A percentile compares a stretch with the other conserved stretches of the same genome.
Evolutionary conservation across 1,139 yeast species (phyloP).

Genomic region (Taiozyma sp.): DNA sequence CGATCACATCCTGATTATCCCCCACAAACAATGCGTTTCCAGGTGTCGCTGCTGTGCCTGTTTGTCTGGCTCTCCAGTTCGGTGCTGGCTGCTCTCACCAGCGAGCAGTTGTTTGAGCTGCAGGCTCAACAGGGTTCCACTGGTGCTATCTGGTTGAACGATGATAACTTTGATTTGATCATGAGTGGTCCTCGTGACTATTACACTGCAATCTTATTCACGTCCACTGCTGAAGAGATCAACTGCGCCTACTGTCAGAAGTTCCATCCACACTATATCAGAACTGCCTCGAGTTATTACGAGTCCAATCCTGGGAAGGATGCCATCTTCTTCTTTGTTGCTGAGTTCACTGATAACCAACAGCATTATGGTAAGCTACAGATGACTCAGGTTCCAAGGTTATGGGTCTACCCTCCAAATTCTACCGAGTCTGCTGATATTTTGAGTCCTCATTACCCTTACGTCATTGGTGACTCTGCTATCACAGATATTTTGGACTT

Average conservation of each 20-base stretch:
- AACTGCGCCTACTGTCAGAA: conserved; percentile 39
- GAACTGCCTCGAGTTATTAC: conserved; percentile 41
- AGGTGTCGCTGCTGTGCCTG: background rate
- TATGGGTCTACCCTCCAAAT: conserved; percentile 61
- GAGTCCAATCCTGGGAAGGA: conserved; percentile 36
- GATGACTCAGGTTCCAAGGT: conserved; percentile 52
- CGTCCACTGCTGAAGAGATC: conserved; percentile 35
- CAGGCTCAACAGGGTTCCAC: conserved; percentile 7
- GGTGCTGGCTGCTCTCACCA: conserved; percentile 6
- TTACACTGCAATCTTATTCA: conserved; percentile 39
- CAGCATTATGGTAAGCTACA: conserved; percentile 37
- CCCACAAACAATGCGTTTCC: background rate
- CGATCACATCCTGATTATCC: background rate
- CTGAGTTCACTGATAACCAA: conserved; percentile 44
- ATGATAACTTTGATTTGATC: conserved; percentile 26
- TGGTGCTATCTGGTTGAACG: conserved; percentile 17
- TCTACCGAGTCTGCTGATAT: conserved; percentile 17
- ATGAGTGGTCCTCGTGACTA: conserved; percentile 35
- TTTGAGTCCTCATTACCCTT: conserved; percentile 29
- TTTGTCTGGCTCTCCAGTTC: background rate
- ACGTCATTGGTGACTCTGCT: conserved; percentile 24
- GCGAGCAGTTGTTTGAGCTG: conserved; percentile 8
- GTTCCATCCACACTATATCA: conserved; percentile 35
- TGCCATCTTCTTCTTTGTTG: conserved; percentile 41
- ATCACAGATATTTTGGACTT: conserved; percentile 35